A percentile compares a stretch with the other conserved stretches of the same genome.
Evolutionary conservation across 202 grass and related monocot species (phyloP).

Genomic region (Bolboschoenoplectus hybrid): DNA sequence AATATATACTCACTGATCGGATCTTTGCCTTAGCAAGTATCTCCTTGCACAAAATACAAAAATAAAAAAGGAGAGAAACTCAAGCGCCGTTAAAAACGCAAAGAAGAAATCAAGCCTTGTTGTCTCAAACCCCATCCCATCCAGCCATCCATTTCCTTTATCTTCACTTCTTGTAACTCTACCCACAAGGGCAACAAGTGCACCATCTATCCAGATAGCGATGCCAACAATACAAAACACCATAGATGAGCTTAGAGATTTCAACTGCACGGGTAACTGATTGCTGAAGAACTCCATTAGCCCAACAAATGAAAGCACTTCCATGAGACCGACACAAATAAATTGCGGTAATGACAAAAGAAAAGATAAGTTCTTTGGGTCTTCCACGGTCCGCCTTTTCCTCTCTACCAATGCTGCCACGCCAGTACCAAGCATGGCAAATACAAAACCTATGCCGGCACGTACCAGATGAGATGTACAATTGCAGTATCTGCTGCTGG

Average conservation of each 20-base stretch:
- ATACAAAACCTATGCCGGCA: constrained; percentile 45
- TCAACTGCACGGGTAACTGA: constrained; percentile 40
- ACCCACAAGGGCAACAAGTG: constrained; percentile 47
- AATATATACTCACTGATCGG: constrained; percentile 1
- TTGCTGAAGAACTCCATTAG: constrained; percentile 63
- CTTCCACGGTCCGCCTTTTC: constrained; percentile 42
- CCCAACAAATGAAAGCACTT: constrained; percentile 51
- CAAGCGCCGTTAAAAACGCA: constrained; percentile 46
- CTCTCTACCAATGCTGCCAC: constrained; percentile 61
- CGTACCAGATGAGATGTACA: constrained; percentile 51
- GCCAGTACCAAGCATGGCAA: constrained; percentile 43
- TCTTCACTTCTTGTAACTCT: constrained; percentile 34
- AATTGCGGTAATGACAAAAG: constrained; percentile 62
- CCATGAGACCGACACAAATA: constrained; percentile 60
- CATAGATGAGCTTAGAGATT: constrained; percentile 45
- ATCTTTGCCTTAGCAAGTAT: constrained; percentile 45
- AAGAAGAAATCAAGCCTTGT: constrained; percentile 67
- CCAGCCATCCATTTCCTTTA: constrained; percentile 55
- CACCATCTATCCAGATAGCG: constrained; percentile 45
- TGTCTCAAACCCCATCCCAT: constrained; percentile 59
- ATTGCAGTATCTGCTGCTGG: constrained; percentile 31
- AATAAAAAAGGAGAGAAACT: constrained; percentile 54
- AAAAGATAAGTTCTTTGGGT: constrained; percentile 45
- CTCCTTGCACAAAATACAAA: constrained; percentile 66
- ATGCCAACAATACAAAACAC: constrained; percentile 49